A percentile compares a stretch with the other conserved stretches of the same genome.
phyloP scores from a whole-genome alignment of 2,329 filamentous ascomycete genomes.

The Ophiocordyceps unilateralis region DNA sequence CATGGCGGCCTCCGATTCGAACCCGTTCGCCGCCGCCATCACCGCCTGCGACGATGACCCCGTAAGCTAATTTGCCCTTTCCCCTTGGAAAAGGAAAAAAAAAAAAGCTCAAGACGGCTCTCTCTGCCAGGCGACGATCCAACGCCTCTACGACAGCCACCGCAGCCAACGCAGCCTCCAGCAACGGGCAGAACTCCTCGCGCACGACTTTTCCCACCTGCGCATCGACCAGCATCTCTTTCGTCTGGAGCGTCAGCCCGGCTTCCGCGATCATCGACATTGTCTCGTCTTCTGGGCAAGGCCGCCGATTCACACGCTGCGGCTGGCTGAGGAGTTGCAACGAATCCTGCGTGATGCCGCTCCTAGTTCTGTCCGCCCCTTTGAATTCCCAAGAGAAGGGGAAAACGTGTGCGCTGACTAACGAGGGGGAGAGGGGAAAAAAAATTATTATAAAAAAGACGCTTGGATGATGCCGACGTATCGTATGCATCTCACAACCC shows the following conservation, averaged over 20 bases:
- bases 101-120: neutral
- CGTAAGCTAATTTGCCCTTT: slow-evolving; percentile 29
- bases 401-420: neutral
- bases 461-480: slow-evolving; percentile 75
- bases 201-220: slow-evolving; percentile 49
- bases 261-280: slow-evolving; percentile 58
- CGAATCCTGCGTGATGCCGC: slow-evolving; percentile 42
- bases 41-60: slow-evolving; percentile 46
- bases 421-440: neutral
- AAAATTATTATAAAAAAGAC: slow-evolving; percentile 34
- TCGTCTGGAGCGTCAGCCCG: slow-evolving; percentile 50
- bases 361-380: slow-evolving; percentile 30
- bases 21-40: slow-evolving; percentile 64
- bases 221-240: slow-evolving; percentile 60
- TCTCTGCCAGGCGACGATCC: slow-evolving; percentile 43
- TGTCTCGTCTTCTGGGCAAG: slow-evolving; percentile 82
- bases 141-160: slow-evolving; percentile 56
- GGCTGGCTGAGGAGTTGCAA: slow-evolving; percentile 54
- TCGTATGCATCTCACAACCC: slow-evolving; percentile 66
- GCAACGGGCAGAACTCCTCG: slow-evolving; percentile 58
- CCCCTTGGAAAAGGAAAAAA: neutral
- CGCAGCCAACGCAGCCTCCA: slow-evolving; percentile 58
- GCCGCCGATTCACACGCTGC: slow-evolving; percentile 54
- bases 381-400: neutral
- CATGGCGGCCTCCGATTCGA: slow-evolving; percentile 34